A percentile compares a stretch with the other conserved stretches of the same genome.
These are phyloP conservation scores for Larix sibirica DNA, from an alignment of 83 land plant species.

Conservation along the genomic window DNA sequence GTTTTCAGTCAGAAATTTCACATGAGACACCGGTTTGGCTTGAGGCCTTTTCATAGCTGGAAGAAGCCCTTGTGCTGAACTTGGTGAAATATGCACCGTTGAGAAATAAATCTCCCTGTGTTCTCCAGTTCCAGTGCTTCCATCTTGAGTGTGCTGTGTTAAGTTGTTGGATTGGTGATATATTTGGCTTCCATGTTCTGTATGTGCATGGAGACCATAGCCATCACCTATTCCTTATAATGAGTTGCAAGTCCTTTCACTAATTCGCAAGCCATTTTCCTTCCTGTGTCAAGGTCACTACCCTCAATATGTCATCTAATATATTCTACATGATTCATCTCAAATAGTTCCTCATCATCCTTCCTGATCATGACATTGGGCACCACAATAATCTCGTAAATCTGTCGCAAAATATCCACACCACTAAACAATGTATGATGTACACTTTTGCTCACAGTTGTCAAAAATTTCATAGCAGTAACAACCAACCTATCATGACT, in stretches of 20 bases:
- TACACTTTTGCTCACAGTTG: slow-evolving; percentile 89
- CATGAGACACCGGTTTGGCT: slow-evolving; percentile 35
- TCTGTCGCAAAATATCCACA: slow-evolving; percentile 66
- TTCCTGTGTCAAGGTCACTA: slow-evolving; percentile 91
- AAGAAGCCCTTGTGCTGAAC: slow-evolving; percentile 35
- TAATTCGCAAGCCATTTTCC: slow-evolving; percentile 94
- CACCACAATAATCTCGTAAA: slow-evolving; percentile 83
- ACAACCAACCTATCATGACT: slow-evolving; percentile 72
- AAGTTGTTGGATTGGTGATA: slow-evolving; percentile 62
- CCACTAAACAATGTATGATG: slow-evolving; percentile 75
- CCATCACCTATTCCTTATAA: too few species aligned
- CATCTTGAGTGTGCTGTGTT: slow-evolving; percentile 34
- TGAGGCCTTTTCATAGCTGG: slow-evolving; percentile 49
- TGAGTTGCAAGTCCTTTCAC: slow-evolving; percentile 58
- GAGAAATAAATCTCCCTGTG: slow-evolving; percentile 45
- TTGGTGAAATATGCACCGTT: slow-evolving; percentile 48
- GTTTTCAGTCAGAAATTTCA: slow-evolving; percentile 28
- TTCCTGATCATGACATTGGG: slow-evolving; percentile 85
- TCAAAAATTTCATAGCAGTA: slow-evolving; percentile 90
- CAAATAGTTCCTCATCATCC: slow-evolving; percentile 85
- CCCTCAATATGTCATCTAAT: slow-evolving; percentile 73
- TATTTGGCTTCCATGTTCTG: background rate
- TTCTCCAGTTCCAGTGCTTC: slow-evolving; percentile 60
- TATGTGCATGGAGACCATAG: too few species aligned
- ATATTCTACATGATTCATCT: too few species aligned